Conservation (phyloP, 805 yeast genomes). For the Teunomyces panamensis region DNA sequence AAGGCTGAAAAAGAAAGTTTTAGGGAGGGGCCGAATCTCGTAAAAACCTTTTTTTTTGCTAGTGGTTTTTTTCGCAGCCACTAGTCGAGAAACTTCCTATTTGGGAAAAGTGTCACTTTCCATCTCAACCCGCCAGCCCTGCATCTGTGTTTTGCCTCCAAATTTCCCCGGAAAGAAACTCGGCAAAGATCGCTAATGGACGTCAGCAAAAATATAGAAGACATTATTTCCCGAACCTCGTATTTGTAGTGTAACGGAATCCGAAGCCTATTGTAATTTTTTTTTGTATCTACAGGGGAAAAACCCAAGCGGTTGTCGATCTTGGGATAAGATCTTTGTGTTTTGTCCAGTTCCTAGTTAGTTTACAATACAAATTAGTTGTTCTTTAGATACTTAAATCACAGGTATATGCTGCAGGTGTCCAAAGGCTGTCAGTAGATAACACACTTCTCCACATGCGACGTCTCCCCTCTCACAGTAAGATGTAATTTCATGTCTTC, state of each 20-base stretch:
- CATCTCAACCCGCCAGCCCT: background rate
- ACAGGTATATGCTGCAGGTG: no score
- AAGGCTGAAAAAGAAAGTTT: background rate
- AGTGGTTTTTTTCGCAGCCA: background rate
- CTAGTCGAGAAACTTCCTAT: background rate
- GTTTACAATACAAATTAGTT: no score
- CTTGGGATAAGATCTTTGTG: no score
- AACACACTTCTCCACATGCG: background rate
- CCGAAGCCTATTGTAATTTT: no score
- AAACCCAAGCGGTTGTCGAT: no score
- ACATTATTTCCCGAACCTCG: no score
- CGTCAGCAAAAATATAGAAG: no score
- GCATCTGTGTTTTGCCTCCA: background rate
- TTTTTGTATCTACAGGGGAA: no score
- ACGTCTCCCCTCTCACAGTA: background rate
- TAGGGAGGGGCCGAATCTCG: background rate
- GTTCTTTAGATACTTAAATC: no score
- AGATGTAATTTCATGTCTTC: background rate
- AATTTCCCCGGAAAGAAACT: background rate
- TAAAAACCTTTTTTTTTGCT: background rate
- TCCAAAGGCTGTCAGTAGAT: background rate
- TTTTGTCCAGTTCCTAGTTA: no score
- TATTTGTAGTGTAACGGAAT: no score
- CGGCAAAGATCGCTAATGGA: no score
- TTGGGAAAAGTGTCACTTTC: background rate